Evolutionary conservation across 2,329 filamentous ascomycete genomes (phyloP), one percentile per base, ranked within the genome.

Genomic region (Xylariaceae sp.): DNA sequence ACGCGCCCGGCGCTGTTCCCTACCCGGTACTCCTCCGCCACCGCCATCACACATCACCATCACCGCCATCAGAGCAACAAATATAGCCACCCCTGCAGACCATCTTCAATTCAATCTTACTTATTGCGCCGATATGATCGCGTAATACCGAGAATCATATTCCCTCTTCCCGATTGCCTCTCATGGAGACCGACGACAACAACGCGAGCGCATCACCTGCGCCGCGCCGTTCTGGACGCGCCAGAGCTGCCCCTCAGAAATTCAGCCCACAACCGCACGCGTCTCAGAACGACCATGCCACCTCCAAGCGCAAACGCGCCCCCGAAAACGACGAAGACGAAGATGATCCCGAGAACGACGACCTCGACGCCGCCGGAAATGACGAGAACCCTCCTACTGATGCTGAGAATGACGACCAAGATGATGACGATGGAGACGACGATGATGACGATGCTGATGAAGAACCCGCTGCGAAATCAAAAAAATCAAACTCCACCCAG

Each of bases 191-290:
- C 55, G 72, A 75, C 67, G 75, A 80, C 57, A 76, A 73, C 60
- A 77, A 76, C 68, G 71, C 74, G 64, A 75, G 70, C 59, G 68
- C 70, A 54, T 75, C 76, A 40, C 72, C 76, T 50, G 73, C 55
- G 60, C 71, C 74, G 67, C 76, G 77, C 73, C 82, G 83, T 55
- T 86, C 83, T 29, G 80, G 81, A 79, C 81, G 81, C 79, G 80
- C 82, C 70, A 74, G 80, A 51, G 78, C 72, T 60, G 72, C 71
- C 27, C 79, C 80, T 37, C 64, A 75, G 60, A 83, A 83, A 63
- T 84, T 80, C 66, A 70, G 70, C 46, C 75, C 78, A 44, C 75
- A 82, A 49, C 68, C 72, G 55, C 49, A 44, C 21, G 23, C 53
- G 17, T 56, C 57, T 17, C 60, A 58, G 42, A 49, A 51, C 45